Conservation (phyloP, 2,329 filamentous ascomycete species). For the Fonsecaea multimorphosa region DNA sequence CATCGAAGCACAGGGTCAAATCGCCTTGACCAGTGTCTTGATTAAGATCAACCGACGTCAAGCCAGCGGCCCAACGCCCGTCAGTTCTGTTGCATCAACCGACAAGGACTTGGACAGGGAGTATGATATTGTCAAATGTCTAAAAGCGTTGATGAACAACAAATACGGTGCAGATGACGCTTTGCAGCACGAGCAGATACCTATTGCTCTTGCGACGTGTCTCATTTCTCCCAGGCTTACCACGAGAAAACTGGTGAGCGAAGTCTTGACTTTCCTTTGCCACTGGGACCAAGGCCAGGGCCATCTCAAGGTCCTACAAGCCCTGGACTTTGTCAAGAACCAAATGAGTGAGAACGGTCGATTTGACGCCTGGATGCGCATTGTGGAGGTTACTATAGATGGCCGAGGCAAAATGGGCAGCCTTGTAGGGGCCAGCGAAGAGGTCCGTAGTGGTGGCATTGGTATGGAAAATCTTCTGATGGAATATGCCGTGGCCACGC, state of each 20-base stretch:
- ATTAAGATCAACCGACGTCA: conserved; percentile 91
- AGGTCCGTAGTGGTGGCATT: conserved; percentile 92
- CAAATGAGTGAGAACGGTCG: conserved; percentile 90
- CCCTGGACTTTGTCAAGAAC: conserved; percentile 87
- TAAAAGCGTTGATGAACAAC: conserved; percentile 99
- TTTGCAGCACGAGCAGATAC: conserved; percentile 84
- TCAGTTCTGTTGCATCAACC: conserved; percentile 60
- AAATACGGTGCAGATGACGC: conserved; percentile 98
- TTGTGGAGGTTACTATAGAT: conserved; percentile 95
- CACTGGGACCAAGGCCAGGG: conserved; percentile 91
- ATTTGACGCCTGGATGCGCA: conserved; percentile 98
- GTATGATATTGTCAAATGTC: conserved; percentile 96
- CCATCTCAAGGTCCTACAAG: conserved; percentile 90
- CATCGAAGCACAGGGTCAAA: conserved; percentile 95
- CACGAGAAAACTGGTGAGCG: conserved; percentile 91
- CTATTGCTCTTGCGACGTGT: conserved; percentile 84
- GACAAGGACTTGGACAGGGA: conserved; percentile 88
- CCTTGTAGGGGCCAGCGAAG: conserved; percentile 93
- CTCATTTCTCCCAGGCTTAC: conserved; percentile 87
- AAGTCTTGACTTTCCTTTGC: conserved; percentile 94
- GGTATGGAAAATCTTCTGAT: conserved; percentile 99
- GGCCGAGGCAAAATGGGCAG: conserved; percentile 99
- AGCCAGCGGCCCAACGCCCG: conserved; percentile 71
- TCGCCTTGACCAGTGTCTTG: conserved; percentile 91
- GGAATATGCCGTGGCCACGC: conserved; percentile 95